phyloP scores from a whole-genome alignment of 2,329 filamentous ascomycete species.

The Colletotrichum tofieldiae region DNA sequence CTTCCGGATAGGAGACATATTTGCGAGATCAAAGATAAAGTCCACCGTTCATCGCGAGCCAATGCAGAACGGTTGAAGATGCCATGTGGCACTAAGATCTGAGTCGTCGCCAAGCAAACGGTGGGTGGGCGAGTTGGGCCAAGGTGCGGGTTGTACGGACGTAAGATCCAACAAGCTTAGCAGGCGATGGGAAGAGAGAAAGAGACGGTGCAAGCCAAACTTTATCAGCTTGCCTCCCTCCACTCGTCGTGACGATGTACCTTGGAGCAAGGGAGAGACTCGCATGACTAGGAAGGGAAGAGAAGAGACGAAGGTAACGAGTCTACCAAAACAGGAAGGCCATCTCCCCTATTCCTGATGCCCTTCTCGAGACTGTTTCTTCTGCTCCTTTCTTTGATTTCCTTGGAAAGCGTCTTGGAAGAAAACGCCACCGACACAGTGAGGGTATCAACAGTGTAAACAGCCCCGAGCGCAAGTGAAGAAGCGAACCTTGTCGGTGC shows the following conservation, averaged over 20 bases:
- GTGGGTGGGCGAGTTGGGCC: neutral
- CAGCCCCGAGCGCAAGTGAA: neutral
- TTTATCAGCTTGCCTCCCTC: neutral
- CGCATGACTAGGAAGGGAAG: neutral
- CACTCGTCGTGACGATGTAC: neutral
- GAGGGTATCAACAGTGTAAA: neutral
- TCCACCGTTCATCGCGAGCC: neutral
- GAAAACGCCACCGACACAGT: neutral
- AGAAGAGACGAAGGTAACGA: too few relatives aligned
- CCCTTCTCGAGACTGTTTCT: neutral
- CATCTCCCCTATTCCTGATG: neutral
- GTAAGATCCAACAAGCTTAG: slow-evolving; percentile 25
- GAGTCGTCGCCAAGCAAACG: slow-evolving; percentile 26
- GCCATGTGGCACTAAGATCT: slow-evolving; percentile 32
- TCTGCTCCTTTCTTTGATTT: neutral
- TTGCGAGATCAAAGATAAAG: neutral
- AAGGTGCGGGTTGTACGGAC: slow-evolving; percentile 31
- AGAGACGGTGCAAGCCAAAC: slow-evolving; percentile 4
- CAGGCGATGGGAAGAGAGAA: neutral
- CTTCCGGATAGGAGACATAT: too few relatives aligned
- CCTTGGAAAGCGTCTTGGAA: neutral
- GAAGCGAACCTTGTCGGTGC: neutral
- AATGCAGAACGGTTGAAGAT: slow-evolving; percentile 29
- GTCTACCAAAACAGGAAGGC: too few relatives aligned
- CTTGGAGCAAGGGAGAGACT: neutral